Evolutionary conservation across 441 rosid genomes (phyloP).

Genomic region (Mallotus japonicus): DNA sequence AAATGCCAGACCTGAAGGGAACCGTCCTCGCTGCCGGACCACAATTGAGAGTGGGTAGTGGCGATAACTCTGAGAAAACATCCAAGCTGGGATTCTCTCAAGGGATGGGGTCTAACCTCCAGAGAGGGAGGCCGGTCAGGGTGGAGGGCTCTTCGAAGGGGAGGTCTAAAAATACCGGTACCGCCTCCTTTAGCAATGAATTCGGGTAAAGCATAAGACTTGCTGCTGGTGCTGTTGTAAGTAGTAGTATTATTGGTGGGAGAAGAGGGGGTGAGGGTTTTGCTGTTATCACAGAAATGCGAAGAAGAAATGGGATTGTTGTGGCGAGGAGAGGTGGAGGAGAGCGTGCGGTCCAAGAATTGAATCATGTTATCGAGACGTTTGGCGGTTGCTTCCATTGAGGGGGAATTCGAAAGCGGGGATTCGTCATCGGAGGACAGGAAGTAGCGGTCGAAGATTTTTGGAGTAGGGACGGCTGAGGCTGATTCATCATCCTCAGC

Average conservation of each 20-base stretch:
- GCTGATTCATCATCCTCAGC: conserved; percentile 7
- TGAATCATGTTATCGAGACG: conserved; percentile 90
- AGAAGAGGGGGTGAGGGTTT: not conserved
- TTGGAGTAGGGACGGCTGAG: conserved; percentile 12
- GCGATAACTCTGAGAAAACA: conserved; percentile 72
- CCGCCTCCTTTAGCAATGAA: conserved; percentile 71
- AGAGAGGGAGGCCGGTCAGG: conserved; percentile 76
- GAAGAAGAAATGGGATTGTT: not conserved
- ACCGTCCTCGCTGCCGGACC: conserved; percentile 95
- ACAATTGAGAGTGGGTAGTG: conserved; percentile 65
- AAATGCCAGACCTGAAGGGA: conserved; percentile 68
- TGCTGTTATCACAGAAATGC: conserved; percentile 2
- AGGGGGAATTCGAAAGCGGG: conserved; percentile 33
- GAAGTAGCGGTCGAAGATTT: conserved; percentile 64
- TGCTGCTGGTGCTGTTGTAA: not conserved
- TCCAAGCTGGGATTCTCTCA: conserved; percentile 86
- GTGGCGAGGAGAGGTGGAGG: conserved; percentile 2
- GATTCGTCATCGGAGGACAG: conserved; percentile 48
- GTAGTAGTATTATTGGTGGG: not conserved
- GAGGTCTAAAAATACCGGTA: conserved; percentile 61
- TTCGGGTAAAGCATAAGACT: conserved; percentile 44
- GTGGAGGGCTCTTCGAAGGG: conserved; percentile 67
- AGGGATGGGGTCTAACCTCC: conserved; percentile 86
- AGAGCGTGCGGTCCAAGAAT: conserved; percentile 76
- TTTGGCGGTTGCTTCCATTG: conserved; percentile 52